Conservation (phyloP, 2,329 filamentous ascomycete genomes). For the Dactylellina sp. region DNA sequence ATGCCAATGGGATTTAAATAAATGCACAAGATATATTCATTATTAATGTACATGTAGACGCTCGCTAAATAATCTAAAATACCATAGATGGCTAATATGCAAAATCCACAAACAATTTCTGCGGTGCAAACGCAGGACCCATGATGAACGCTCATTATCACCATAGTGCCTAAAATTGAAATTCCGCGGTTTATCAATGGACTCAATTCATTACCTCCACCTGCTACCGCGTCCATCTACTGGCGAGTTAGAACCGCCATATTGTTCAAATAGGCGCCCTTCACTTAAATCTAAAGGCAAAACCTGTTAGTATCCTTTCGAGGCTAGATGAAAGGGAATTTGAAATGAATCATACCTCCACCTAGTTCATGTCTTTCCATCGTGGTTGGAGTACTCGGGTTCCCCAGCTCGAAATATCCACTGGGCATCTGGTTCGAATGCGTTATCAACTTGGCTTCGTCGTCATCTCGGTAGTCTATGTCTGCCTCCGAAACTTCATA, state of each 20-base stretch:
- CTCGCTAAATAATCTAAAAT: conserved; percentile 10
- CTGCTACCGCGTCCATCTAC: conserved; percentile 13
- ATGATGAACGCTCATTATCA: no score
- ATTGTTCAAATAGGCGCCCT: conserved; percentile 7
- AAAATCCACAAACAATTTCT: no score
- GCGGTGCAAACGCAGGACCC: no score
- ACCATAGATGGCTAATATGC: background rate
- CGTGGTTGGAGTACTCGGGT: conserved; percentile 33
- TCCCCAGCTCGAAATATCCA: conserved; percentile 46
- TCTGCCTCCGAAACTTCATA: conserved; percentile 44
- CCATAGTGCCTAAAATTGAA: background rate
- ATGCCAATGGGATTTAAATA: no score
- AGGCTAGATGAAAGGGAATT: background rate
- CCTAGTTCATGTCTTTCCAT: conserved; percentile 40
- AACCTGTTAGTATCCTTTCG: background rate
- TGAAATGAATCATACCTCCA: conserved; percentile 7
- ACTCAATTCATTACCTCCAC: conserved; percentile 27
- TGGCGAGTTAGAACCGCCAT: conserved; percentile 17
- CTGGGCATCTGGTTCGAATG: conserved; percentile 21
- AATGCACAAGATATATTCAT: background rate
- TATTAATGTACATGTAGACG: background rate
- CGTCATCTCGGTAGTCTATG: conserved; percentile 40
- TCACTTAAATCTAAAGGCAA: conserved; percentile 35
- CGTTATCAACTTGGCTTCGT: conserved; percentile 38
- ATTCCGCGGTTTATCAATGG: background rate